Evolutionary conservation across 169 alveolate genomes (phyloP).

Genomic region (Plasmodium coatneyi): DNA sequence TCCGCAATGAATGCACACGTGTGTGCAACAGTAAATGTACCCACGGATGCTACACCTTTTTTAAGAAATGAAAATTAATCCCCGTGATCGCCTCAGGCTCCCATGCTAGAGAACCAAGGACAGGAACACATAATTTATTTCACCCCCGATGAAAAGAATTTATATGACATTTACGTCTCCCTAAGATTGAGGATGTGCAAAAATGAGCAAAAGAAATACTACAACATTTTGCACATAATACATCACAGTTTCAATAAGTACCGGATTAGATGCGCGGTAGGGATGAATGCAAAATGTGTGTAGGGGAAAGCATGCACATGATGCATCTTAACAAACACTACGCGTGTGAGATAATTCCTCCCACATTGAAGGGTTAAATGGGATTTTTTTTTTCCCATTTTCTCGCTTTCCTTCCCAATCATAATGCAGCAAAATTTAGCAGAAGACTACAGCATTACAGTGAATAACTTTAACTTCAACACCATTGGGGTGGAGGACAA

Average conservation of each 20-base stretch:
- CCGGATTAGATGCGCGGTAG: slow-evolving; percentile 64
- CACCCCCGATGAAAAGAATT: slow-evolving; percentile 39
- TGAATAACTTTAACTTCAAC: slow-evolving; percentile 54
- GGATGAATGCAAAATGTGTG: background rate
- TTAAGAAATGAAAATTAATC: background rate
- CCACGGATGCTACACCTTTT: background rate
- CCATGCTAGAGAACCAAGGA: slow-evolving; percentile 21
- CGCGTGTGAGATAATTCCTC: background rate
- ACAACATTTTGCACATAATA: slow-evolving; percentile 44
- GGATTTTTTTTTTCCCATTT: background rate
- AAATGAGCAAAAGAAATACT: slow-evolving; percentile 33
- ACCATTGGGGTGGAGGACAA: slow-evolving; percentile 54
- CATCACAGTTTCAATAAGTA: slow-evolving; percentile 49
- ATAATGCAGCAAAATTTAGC: slow-evolving; percentile 38
- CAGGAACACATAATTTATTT: slow-evolving; percentile 64
- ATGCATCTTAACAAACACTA: background rate
- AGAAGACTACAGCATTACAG: slow-evolving; percentile 46
- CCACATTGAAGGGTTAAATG: background rate
- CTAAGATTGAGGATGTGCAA: slow-evolving; percentile 31
- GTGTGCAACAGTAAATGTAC: background rate
- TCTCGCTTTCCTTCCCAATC: background rate
- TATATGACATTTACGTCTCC: slow-evolving; percentile 50
- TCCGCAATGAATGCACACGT: background rate
- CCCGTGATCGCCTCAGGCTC: background rate
- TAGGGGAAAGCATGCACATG: background rate